Evolutionary conservation across 2,329 filamentous ascomycete genomes (phyloP), one percentile per base, ranked within the genome.

Genomic region (Pyrenochaeta sp.): DNA sequence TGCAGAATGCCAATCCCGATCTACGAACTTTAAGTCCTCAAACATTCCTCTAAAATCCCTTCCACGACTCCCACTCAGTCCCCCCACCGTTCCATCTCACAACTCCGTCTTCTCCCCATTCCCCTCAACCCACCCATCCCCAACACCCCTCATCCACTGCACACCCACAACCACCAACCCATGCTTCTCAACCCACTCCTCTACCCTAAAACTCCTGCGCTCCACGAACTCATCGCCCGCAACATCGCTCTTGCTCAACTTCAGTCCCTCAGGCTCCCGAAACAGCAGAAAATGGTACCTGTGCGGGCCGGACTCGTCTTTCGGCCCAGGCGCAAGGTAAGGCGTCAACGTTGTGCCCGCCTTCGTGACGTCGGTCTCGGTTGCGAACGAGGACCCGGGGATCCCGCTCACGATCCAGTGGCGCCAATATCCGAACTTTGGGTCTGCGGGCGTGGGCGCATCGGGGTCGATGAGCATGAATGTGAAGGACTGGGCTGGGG

Each of bases 371-470:
- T 53, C 38, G 3, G 40, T 21, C 3, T 35, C 23, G 9, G 46
- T 30, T 2, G 41, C n/a, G 0, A 13, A 19, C 3, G 42, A 26
- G 7, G 47, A 28, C 1, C 38, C 10, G 1, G 51, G 41, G 10
- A 70, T 57, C 3, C 44, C 38, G 2, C 52, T 44, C 0, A 81
- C 60, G 18, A 82, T 71, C 77, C 77, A 82, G 53, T 82, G 80
- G 14, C 79, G 69, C 78, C 79, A 82, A 55, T 78, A 81, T 0
- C 78, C 76, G 55, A 79, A 81, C 54, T 78, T 81, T 5, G 77
- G 78, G 36, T 82, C 76, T 23, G 79, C 76, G 0, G 80, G 80
- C 0, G 78, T 81, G 0, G 80, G 80, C 14, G 79, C 80, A 45
- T 82, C 80, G 0, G 79, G 79, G 41, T 82, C 80, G 15, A 81